Evolutionary conservation across 352 stramenopile species (phyloP).

Genomic region (Phytophthora uliginosa): DNA sequence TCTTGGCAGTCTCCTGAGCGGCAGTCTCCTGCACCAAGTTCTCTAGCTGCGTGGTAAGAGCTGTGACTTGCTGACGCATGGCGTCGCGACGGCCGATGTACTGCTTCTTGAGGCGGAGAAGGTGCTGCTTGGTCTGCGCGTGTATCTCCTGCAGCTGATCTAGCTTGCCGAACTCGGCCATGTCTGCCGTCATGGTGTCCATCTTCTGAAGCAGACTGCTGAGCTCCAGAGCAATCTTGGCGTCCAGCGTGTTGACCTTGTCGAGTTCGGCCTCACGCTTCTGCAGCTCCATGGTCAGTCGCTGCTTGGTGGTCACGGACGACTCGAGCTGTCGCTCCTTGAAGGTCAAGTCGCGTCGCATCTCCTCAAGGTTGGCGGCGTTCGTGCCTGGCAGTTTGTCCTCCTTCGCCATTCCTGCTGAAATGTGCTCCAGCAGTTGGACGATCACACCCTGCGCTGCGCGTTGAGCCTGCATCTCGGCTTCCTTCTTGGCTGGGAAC

Average conservation of each 20-base stretch:
- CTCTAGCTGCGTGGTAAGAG: constrained; percentile 73
- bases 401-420: constrained; percentile 67
- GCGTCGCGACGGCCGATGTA: constrained; percentile 88
- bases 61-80: constrained; percentile 88
- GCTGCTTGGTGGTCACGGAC: constrained; percentile 89
- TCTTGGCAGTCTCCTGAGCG: constrained; percentile 85
- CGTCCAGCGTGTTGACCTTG: constrained; percentile 93
- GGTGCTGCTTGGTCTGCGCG: constrained; percentile 80
- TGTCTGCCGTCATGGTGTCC: constrained; percentile 89
- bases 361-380: constrained; percentile 82
- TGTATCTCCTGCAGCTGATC: constrained; percentile 88
- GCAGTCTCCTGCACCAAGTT: constrained; percentile 78
- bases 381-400: constrained; percentile 79
- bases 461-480: constrained; percentile 64
- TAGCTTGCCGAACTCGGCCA: constrained; percentile 91
- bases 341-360: constrained; percentile 91
- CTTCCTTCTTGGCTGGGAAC: constrained; percentile 81
- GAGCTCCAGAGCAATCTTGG: constrained; percentile 89
- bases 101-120: constrained; percentile 80
- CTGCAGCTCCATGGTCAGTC: constrained; percentile 86
- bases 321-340: constrained; percentile 95
- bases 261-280: constrained; percentile 92
- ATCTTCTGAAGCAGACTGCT: constrained; percentile 88
- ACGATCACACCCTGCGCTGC: constrained; percentile 86
- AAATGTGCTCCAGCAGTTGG: constrained; percentile 93